Percentiles rank a stretch among this genome's conserved stretches.
phyloP scores from a whole-genome alignment of 2,329 filamentous ascomycete species.

The Neonectria sp. region DNA sequence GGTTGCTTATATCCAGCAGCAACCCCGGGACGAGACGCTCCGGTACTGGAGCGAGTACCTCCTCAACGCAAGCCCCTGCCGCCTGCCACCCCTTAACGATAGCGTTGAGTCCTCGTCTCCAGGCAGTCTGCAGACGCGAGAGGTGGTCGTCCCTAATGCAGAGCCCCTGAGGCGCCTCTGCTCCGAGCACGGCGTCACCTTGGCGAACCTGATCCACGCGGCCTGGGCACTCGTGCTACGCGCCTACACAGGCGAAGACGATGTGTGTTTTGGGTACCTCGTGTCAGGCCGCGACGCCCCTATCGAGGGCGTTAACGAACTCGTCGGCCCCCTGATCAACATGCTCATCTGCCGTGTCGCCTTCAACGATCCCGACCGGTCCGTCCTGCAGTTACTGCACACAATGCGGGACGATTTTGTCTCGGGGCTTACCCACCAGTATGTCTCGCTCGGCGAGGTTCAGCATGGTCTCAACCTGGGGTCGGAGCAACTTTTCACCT shows the following conservation, averaged over 20 bases:
- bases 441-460: slow-evolving; percentile 7
- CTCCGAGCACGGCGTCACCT: not conserved
- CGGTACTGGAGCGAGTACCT: slow-evolving; percentile 14
- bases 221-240: not conserved
- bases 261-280: not conserved
- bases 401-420: not conserved
- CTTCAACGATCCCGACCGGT: not conserved
- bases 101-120: not conserved
- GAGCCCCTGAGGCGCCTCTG: not conserved
- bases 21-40: slow-evolving; percentile 11
- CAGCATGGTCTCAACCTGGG: slow-evolving; percentile 14
- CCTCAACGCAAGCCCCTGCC: slow-evolving; percentile 2
- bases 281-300: not conserved
- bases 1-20: slow-evolving; percentile 6
- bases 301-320: not conserved
- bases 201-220: not conserved
- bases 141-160: not conserved
- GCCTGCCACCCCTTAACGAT: not conserved
- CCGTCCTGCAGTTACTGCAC: not conserved
- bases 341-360: not conserved
- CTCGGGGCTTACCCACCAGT: slow-evolving; percentile 2
- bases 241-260: not conserved
- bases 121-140: not conserved
- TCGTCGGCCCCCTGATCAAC: not conserved
- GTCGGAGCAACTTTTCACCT: slow-evolving; percentile 13